Evolutionary conservation across 2,329 filamentous ascomycete genomes (phyloP).

Genomic region (Ceratocystis colombiana): DNA sequence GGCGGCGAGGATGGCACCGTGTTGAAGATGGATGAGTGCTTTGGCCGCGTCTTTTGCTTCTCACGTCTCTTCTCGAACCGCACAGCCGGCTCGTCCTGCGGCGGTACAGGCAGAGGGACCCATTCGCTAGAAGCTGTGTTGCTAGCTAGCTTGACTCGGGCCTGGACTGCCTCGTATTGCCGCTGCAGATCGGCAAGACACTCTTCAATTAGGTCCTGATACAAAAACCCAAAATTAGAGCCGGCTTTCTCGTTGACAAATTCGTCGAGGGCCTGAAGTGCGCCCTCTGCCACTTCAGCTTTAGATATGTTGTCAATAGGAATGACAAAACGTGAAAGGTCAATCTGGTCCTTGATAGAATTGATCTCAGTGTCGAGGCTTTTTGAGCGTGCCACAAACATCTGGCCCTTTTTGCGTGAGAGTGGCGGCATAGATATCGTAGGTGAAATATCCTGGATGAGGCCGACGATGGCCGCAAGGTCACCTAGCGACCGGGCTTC

Average conservation of each 20-base stretch:
- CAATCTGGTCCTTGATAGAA: slow-evolving; percentile 34
- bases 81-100: slow-evolving; percentile 27
- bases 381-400: slow-evolving; percentile 32
- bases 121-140: slow-evolving; percentile 25
- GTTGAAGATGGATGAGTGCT: slow-evolving; percentile 33
- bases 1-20: slow-evolving; percentile 25
- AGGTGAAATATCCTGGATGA: slow-evolving; percentile 35
- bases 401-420: slow-evolving; percentile 35
- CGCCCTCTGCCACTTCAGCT: slow-evolving; percentile 33
- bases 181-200: slow-evolving; percentile 32
- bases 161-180: slow-evolving; percentile 28
- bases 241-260: slow-evolving; percentile 35
- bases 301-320: slow-evolving; percentile 38
- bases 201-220: slow-evolving; percentile 37
- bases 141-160: slow-evolving; percentile 27
- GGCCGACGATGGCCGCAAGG: slow-evolving; percentile 34
- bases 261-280: slow-evolving; percentile 33
- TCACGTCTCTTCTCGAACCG: slow-evolving; percentile 32
- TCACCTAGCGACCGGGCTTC: slow-evolving; percentile 34
- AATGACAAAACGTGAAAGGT: slow-evolving; percentile 35
- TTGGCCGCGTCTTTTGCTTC: slow-evolving; percentile 39
- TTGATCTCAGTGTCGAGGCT: slow-evolving; percentile 35
- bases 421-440: slow-evolving; percentile 33
- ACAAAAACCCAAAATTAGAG: slow-evolving; percentile 36
- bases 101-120: slow-evolving; percentile 25